Percentiles rank a stretch among this genome's conserved stretches.
Evolutionary conservation across 1,284 basidiomycete species (phyloP).

Genomic region (Porphyrellus sp.): DNA sequence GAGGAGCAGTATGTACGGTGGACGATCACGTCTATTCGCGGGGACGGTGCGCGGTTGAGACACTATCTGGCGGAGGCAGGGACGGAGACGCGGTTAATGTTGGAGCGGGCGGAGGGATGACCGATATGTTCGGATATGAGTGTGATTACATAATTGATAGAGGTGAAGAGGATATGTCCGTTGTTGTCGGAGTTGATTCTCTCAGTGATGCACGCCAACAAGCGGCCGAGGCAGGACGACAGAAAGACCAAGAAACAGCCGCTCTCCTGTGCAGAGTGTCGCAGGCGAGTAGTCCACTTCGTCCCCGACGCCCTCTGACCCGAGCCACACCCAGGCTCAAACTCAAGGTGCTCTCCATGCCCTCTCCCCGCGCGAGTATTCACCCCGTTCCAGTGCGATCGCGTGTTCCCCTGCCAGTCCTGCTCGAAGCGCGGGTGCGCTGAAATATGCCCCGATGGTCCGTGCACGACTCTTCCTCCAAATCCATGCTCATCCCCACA

Average conservation of each 20-base stretch:
- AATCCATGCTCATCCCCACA: conserved; percentile 4
- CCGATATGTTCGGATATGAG: conserved; percentile 16
- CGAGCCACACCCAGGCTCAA: conserved; percentile 40
- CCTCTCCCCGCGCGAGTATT: neutral
- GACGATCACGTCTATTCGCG: conserved; percentile 85
- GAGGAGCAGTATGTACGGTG: conserved; percentile 86
- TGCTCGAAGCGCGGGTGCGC: conserved; percentile 64
- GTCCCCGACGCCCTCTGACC: neutral
- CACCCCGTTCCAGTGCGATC: conserved; percentile 45
- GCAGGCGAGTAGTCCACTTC: conserved; percentile 40
- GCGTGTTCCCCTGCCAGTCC: conserved; percentile 50
- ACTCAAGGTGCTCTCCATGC: conserved; percentile 38
- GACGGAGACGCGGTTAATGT: conserved; percentile 70
- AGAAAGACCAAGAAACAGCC: conserved; percentile 41
- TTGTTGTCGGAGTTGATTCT: conserved; percentile 31
- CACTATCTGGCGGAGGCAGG: conserved; percentile 79
- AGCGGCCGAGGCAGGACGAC: conserved; percentile 28
- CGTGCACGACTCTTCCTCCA: neutral
- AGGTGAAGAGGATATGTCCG: conserved; percentile 26
- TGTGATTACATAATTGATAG: conserved; percentile 28
- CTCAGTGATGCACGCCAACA: conserved; percentile 26
- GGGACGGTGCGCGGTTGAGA: conserved; percentile 60
- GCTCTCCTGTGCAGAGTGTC: conserved; percentile 57
- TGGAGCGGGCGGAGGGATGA: conserved; percentile 55
- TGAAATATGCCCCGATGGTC: conserved; percentile 69